Base-by-base conservation (phyloP, 1,284 basidiomycete genomes). In the Ustilago bromivora region DNA sequence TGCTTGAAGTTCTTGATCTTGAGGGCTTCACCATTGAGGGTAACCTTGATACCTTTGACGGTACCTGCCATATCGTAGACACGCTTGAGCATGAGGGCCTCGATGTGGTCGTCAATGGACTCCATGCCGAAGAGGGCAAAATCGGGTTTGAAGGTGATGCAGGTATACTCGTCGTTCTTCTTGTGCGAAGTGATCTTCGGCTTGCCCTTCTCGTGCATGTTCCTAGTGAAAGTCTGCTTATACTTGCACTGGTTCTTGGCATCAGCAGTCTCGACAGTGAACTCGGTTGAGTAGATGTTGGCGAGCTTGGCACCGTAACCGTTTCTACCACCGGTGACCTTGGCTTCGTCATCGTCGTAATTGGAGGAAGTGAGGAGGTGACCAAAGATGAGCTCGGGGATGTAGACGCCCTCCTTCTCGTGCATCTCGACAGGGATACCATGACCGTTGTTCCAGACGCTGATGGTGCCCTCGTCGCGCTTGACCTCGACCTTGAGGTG, bases 321-420 rank as follows among this genome's bases (percentile, higher is more conserved):
- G 85, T 99, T 99, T 84, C 97, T 91, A 87, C 97, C 97, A 88
- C 97, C 97, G 1, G 96, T 98, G 56, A 99, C 90, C 88, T 98
- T 99, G 89, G 96, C 98, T 88, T 99, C 96, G 87, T 96, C 94
- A 83, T 99, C 97, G 86, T 99, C 96, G 85, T 98, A 99, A 88
- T 99, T 99, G 66, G 95, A 97, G 23, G 94, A 95, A 0, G 97
- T 95, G 51, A 99, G 90, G 38, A 99, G 90, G 86, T 98, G 92
- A 17, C 96, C 97, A 84, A 99, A 99, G 83, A 99, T 98, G 75
- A 99, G 90, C 84, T 99, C 95, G 0, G 97, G 97, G 71, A 99
- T 98, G 87, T 94, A 97, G 47, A 97, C 93, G 82, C 93, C 93
- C 88, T 98, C 95, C 82, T 91, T 93, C 34, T 91, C 91, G 88